phyloP scores from a whole-genome alignment of 495 filamentous ascomycete genomes.

The Neurospora sp. region DNA sequence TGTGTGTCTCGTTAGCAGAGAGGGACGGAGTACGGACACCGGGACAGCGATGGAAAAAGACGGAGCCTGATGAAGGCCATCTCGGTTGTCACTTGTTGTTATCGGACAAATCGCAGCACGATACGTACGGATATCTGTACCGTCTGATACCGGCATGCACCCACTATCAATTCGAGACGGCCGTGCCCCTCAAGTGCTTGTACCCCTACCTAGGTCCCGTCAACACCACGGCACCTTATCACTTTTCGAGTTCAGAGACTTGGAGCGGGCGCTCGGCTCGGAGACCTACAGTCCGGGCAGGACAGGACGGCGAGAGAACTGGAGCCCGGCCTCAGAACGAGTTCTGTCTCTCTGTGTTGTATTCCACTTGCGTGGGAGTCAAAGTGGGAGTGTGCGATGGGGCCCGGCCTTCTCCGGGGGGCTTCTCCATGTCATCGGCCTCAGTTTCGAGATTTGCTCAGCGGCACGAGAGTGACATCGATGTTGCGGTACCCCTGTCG shows the following conservation, averaged over 20 bases:
- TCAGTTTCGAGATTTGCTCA: background rate
- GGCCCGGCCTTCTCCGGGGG: background rate
- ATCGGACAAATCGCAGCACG: background rate
- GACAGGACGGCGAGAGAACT: background rate
- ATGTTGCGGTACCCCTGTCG: background rate
- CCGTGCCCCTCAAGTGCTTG: background rate
- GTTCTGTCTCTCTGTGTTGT: background rate
- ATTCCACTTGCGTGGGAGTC: background rate
- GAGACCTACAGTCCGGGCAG: background rate
- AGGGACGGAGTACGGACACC: background rate
- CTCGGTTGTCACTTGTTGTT: background rate
- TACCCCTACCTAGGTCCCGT: background rate
- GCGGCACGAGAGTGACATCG: background rate
- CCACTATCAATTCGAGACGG: background rate
- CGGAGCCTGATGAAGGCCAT: background rate
- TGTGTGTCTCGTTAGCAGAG: background rate
- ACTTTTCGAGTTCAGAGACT: background rate
- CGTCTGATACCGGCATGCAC: background rate
- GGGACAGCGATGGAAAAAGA: background rate
- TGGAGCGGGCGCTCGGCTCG: background rate
- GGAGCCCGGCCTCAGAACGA: background rate
- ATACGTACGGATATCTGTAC: background rate
- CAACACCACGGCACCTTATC: background rate
- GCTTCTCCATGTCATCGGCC: background rate
- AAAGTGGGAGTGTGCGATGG: background rate